These are phyloP conservation scores for Zizania palustris DNA, from an alignment of 202 grass and related monocot genomes.

Conservation along the genomic window DNA sequence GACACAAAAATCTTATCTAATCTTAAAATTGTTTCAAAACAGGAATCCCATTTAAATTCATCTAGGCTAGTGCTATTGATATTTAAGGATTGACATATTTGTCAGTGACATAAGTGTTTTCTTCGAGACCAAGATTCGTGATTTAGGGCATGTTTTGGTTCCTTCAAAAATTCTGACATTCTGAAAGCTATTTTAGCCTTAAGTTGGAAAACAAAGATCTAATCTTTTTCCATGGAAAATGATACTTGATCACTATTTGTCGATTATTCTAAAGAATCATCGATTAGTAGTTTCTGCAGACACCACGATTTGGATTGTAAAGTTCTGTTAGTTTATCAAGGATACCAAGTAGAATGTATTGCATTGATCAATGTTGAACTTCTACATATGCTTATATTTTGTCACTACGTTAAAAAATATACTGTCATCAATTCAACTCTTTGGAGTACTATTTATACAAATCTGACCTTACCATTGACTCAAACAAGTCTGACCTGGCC, in stretches of 20 bases:
- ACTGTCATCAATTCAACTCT: not conserved
- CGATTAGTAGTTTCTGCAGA: not conserved
- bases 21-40: constrained; percentile 10
- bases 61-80: constrained; percentile 12
- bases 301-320: not conserved
- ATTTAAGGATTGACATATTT: not conserved
- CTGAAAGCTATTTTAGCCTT: not conserved
- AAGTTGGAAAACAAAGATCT: not conserved
- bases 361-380: not conserved
- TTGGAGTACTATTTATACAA: not conserved
- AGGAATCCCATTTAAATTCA: not conserved
- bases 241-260: not conserved
- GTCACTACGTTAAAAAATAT: too few relatives aligned
- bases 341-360: not conserved
- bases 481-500: constrained; percentile 16
- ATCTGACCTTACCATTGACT: too few relatives aligned
- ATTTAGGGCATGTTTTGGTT: too few relatives aligned
- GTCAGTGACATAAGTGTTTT: not conserved
- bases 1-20: not conserved
- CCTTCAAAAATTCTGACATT: not conserved
- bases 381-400: not conserved
- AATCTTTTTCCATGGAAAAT: not conserved
- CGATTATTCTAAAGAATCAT: too few relatives aligned
- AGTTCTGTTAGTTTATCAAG: too few relatives aligned
- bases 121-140: not conserved